A percentile compares a stretch with the other conserved stretches of the same genome.
Evolutionary conservation across 208 protist species (phyloP).

Genomic region (Trypanosoma mega): DNA sequence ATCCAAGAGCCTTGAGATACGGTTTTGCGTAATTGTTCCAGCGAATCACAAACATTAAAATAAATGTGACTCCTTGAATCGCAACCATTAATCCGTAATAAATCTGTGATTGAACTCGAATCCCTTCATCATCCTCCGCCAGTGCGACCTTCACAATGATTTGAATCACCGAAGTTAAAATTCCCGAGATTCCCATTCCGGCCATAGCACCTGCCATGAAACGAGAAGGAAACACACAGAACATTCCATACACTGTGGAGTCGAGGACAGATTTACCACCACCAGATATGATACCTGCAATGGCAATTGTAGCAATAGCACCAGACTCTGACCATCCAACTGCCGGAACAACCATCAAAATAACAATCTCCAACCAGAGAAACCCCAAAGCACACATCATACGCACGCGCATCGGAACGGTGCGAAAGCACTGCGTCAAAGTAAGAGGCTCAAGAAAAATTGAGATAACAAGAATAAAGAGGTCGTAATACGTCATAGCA

Average conservation of each 20-base stretch:
- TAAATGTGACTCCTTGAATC: slow-evolving; percentile 37
- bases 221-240: slow-evolving; percentile 45
- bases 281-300: slow-evolving; percentile 35
- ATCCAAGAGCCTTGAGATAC: slow-evolving; percentile 34
- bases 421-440: slow-evolving; percentile 35
- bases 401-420: slow-evolving; percentile 36
- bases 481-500: slow-evolving; percentile 64
- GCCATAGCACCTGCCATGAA: slow-evolving; percentile 68
- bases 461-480: slow-evolving; percentile 35
- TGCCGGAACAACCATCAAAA: slow-evolving; percentile 53
- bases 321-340: slow-evolving; percentile 27
- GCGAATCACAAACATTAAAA: slow-evolving; percentile 36
- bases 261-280: slow-evolving; percentile 66
- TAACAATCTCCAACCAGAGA: slow-evolving; percentile 46
- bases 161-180: slow-evolving; percentile 43
- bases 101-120: slow-evolving; percentile 42
- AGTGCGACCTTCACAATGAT: slow-evolving; percentile 57
- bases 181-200: slow-evolving; percentile 50
- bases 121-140: slow-evolving; percentile 32
- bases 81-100: slow-evolving; percentile 55
- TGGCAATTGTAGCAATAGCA: slow-evolving; percentile 48
- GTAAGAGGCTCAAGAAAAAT: slow-evolving; percentile 61
- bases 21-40: slow-evolving; percentile 43
- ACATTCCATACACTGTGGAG: slow-evolving; percentile 69
- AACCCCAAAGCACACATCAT: slow-evolving; percentile 42